Evolutionary conservation across 352 stramenopile genomes (phyloP).

Genomic region (Hyaloperonospora arabidopsidis): DNA sequence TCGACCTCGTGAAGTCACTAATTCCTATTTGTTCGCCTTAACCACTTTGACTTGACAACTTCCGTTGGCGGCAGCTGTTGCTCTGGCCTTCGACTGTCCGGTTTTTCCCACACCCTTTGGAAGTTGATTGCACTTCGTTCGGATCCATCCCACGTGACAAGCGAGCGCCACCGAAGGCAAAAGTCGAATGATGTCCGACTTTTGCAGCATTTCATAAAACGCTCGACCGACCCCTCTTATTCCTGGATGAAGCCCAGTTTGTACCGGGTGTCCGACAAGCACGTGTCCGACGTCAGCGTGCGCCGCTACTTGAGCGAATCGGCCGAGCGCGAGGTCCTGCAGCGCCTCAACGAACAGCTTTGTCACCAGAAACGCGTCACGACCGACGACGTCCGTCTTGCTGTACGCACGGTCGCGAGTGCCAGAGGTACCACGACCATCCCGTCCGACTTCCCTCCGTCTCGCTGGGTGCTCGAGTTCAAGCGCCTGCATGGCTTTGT

Average conservation of each 20-base stretch:
- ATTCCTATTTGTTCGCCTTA: too few relatives aligned
- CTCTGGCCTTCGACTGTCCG: too few relatives aligned
- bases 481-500: slow-evolving; percentile 42
- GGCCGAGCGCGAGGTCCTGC: slow-evolving; percentile 34
- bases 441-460: slow-evolving; percentile 40
- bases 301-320: slow-evolving; percentile 25
- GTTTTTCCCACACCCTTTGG: too few relatives aligned
- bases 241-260: too few relatives aligned
- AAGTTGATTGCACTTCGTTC: too few relatives aligned
- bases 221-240: too few relatives aligned
- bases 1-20: too few relatives aligned
- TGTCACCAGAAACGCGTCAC: slow-evolving; percentile 34
- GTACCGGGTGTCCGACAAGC: too few relatives aligned
- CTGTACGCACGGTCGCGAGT: slow-evolving; percentile 39
- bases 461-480: slow-evolving; percentile 42
- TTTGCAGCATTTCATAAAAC: background rate
- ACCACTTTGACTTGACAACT: too few relatives aligned
- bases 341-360: slow-evolving; percentile 35
- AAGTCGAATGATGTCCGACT: slow-evolving; percentile 7
- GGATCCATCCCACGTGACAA: too few relatives aligned
- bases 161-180: background rate
- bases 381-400: slow-evolving; percentile 42
- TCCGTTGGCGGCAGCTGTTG: too few relatives aligned
- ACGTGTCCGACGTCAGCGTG: background rate
- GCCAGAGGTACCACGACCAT: slow-evolving; percentile 25